Evolutionary conservation across 805 yeast genomes (phyloP).

Genomic region (Kluyveromyces wickerhamii): DNA sequence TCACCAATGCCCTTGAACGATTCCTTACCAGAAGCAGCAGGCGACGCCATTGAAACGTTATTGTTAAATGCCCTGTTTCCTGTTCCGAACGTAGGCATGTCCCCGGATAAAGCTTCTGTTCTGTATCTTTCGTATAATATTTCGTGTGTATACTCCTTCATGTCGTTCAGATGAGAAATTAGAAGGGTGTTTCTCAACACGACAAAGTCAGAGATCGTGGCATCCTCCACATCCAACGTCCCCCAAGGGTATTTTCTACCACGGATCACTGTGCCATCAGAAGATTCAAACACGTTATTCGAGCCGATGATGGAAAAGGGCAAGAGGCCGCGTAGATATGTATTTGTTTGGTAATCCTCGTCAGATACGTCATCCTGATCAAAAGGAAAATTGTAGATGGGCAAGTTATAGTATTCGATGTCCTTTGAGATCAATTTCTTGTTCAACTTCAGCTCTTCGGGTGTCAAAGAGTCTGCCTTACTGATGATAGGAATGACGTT

Average conservation of each 20-base stretch:
- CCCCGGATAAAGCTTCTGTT: conserved; percentile 74
- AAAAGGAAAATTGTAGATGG: conserved; percentile 66
- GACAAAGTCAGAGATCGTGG: conserved; percentile 72
- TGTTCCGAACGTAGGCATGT: conserved; percentile 16
- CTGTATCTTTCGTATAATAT: conserved; percentile 82
- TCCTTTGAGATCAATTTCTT: conserved; percentile 72
- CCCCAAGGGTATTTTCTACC: conserved; percentile 56
- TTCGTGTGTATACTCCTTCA: conserved; percentile 85
- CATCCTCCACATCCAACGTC: conserved; percentile 55
- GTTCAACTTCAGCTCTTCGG: conserved; percentile 65
- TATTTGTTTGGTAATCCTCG: conserved; percentile 57
- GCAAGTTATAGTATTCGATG: conserved; percentile 59
- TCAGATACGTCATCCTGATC: conserved; percentile 47
- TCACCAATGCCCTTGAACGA: conserved; percentile 5
- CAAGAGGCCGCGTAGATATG: conserved; percentile 51
- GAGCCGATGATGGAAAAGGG: conserved; percentile 70
- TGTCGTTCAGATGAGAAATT: conserved; percentile 78
- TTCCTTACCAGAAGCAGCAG: conserved; percentile 6
- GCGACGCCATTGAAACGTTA: conserved; percentile 8
- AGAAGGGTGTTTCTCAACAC: conserved; percentile 71
- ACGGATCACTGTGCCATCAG: conserved; percentile 34
- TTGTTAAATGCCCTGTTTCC: conserved; percentile 1
- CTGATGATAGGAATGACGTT: conserved; percentile 82
- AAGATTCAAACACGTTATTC: conserved; percentile 47
- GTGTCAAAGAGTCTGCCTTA: conserved; percentile 79